Conservation (phyloP, 1,139 yeast species). For the Taphrina populina region DNA sequence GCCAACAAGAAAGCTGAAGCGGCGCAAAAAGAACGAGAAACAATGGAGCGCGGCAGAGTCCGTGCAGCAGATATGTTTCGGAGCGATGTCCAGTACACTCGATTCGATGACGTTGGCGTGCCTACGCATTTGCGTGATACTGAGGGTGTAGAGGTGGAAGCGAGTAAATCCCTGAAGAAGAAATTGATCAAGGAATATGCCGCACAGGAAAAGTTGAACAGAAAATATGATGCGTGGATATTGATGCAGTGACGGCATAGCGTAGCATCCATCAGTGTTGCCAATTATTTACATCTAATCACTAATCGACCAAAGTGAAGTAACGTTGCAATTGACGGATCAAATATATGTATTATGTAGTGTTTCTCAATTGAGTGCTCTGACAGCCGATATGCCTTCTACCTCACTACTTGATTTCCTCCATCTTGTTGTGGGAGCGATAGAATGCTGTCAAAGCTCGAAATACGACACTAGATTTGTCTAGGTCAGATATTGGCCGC, state of each 20-base stretch:
- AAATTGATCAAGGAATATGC: constrained; percentile 74
- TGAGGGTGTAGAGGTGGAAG: constrained; percentile 71
- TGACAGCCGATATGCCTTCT: too few relatives aligned
- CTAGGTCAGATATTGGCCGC: too few relatives aligned
- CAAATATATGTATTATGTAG: too few relatives aligned
- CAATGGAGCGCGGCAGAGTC: constrained; percentile 65
- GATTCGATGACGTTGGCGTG: constrained; percentile 82
- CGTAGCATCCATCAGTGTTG: too few relatives aligned
- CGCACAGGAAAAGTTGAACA: constrained; percentile 77
- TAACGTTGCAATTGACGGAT: too few relatives aligned
- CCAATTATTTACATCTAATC: too few relatives aligned
- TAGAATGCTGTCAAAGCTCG: too few relatives aligned
- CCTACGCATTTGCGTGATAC: constrained; percentile 64
- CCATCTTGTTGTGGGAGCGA: too few relatives aligned
- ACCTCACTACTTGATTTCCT: too few relatives aligned
- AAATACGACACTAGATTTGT: too few relatives aligned
- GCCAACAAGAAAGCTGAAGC: constrained; percentile 47
- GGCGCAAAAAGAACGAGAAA: constrained; percentile 61
- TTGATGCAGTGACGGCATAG: neutral
- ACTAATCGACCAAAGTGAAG: too few relatives aligned
- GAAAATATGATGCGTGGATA: constrained; percentile 52
- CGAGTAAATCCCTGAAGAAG: constrained; percentile 76
- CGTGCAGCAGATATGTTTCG: constrained; percentile 73
- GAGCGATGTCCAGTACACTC: constrained; percentile 53
- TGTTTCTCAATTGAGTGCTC: too few relatives aligned